These are phyloP conservation scores for Terfezia claveryi DNA, from an alignment of 495 filamentous ascomycete species.

Conservation along the genomic window DNA sequence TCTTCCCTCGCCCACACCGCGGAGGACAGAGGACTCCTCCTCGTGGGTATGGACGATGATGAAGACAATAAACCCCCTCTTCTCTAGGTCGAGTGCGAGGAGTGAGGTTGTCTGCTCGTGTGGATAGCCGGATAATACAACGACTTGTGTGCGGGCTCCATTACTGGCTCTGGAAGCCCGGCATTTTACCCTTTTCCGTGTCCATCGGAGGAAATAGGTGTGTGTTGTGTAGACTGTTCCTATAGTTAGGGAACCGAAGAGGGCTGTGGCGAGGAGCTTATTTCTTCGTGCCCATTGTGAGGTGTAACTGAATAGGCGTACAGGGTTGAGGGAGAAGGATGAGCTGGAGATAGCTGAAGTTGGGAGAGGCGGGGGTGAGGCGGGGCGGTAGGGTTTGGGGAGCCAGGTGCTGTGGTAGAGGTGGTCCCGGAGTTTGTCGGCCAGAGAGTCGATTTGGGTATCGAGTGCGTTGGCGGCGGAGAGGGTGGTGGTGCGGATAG, in stretches of 20 bases:
- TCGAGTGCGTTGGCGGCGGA: constrained; percentile 58
- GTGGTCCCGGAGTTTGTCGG: constrained; percentile 37
- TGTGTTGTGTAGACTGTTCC: background rate
- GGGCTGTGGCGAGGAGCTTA: constrained; percentile 23
- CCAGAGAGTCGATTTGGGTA: constrained; percentile 46
- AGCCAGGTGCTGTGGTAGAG: constrained; percentile 45
- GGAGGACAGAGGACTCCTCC: constrained; percentile 60
- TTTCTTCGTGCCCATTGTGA: constrained; percentile 35
- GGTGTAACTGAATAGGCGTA: background rate
- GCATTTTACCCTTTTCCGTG: constrained; percentile 24
- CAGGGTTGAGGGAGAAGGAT: constrained; percentile 44
- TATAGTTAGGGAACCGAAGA: constrained; percentile 2
- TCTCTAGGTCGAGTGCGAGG: constrained; percentile 64
- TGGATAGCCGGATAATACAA: constrained; percentile 59
- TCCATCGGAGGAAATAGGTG: background rate
- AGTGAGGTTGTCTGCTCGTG: constrained; percentile 59
- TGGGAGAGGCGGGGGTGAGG: constrained; percentile 27
- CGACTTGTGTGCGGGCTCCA: constrained; percentile 73
- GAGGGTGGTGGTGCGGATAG: constrained; percentile 20
- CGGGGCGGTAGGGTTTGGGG: constrained; percentile 40
- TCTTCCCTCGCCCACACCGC: constrained; percentile 33
- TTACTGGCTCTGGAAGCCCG: constrained; percentile 55
- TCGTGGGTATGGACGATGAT: constrained; percentile 56
- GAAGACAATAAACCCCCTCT: constrained; percentile 83
- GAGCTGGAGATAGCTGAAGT: constrained; percentile 31